phyloP scores from a whole-genome alignment of 441 rosid genomes.

The Euphorbia corollata region DNA sequence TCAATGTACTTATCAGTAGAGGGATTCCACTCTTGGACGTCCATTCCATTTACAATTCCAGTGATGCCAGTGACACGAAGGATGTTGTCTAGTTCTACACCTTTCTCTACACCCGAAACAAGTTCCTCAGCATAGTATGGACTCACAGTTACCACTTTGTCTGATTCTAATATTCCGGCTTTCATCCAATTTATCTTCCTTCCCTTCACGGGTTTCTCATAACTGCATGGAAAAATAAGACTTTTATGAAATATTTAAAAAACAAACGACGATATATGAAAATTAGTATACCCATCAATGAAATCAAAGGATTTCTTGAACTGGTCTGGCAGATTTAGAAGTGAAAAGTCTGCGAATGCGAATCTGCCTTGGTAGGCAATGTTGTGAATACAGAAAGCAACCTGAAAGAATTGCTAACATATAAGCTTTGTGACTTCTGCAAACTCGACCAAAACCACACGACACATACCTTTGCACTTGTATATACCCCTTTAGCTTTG shows the following conservation, averaged over 20 bases:
- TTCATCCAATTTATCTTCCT: constrained; percentile 96
- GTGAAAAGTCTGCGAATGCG: constrained; percentile 47
- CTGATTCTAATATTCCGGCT: constrained; percentile 68
- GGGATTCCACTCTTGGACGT: constrained; percentile 94
- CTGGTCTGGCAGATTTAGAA: constrained; percentile 55
- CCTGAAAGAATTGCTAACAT: too few relatives aligned
- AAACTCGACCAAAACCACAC: too few relatives aligned
- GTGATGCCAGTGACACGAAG: constrained; percentile 49
- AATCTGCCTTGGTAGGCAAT: constrained; percentile 82
- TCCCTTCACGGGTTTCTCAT: constrained; percentile 63
- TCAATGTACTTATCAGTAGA: constrained; percentile 61
- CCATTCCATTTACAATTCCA: constrained; percentile 87
- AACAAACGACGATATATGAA: too few relatives aligned
- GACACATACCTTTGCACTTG: constrained; percentile 79
- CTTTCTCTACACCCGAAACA: constrained; percentile 58
- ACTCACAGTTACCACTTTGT: constrained; percentile 73
- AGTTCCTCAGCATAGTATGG: constrained; percentile 79
- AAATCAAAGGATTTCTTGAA: constrained; percentile 71
- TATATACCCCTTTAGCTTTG: constrained; percentile 58
- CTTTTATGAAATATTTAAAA: too few relatives aligned
- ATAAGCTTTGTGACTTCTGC: too few relatives aligned
- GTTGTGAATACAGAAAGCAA: constrained; percentile 86
- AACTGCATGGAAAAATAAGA: constrained; percentile 35
- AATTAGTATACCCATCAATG: constrained; percentile 80
- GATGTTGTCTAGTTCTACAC: constrained; percentile 63